These are phyloP conservation scores for Recurvomyces mirabilis DNA, from an alignment of 495 filamentous ascomycete genomes.

Conservation along the genomic window DNA sequence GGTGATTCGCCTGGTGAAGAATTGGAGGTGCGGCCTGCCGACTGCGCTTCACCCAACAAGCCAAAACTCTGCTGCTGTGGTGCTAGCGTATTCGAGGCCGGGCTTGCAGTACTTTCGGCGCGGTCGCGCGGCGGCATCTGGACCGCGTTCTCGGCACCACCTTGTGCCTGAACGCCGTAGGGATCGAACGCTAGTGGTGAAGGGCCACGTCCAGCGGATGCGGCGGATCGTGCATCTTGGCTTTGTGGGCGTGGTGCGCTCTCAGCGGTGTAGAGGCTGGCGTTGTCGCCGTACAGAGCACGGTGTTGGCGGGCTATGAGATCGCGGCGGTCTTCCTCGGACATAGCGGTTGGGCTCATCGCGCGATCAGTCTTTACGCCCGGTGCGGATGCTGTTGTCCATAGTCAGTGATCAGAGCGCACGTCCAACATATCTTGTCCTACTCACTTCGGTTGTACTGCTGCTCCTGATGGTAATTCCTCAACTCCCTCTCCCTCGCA, in stretches of 20 bases:
- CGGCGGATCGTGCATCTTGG: slow-evolving; percentile 45
- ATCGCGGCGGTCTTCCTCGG: slow-evolving; percentile 90
- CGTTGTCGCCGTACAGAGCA: slow-evolving; percentile 73
- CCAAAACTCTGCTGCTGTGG: slow-evolving; percentile 50
- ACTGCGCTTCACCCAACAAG: slow-evolving; percentile 60
- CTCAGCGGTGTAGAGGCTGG: slow-evolving; percentile 55
- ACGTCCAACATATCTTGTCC: slow-evolving; percentile 25
- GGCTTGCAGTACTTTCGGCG: slow-evolving; percentile 82
- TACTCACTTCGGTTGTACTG: slow-evolving; percentile 93
- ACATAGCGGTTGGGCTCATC: slow-evolving; percentile 81
- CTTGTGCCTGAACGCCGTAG: slow-evolving; percentile 39
- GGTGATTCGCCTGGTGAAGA: slow-evolving; percentile 87
- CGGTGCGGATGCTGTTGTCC: slow-evolving; percentile 69
- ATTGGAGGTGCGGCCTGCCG: slow-evolving; percentile 73
- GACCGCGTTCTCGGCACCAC: slow-evolving; percentile 32
- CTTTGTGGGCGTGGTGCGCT: slow-evolving; percentile 44
- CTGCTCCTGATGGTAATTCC: slow-evolving; percentile 99
- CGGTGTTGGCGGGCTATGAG: slow-evolving; percentile 91
- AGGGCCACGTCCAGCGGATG: slow-evolving; percentile 38
- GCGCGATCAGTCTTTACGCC: slow-evolving; percentile 78
- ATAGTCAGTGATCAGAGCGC: slow-evolving; percentile 36
- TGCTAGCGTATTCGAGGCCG: slow-evolving; percentile 56
- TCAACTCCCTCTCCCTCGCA: slow-evolving; percentile 95
- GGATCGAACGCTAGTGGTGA: slow-evolving; percentile 56
- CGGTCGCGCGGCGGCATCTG: slow-evolving; percentile 41